Percentiles rank a stretch among this genome's conserved stretches.
Evolutionary conservation across 2,329 filamentous ascomycete genomes (phyloP).

Genomic region (Beauveria pseudobassiana): DNA sequence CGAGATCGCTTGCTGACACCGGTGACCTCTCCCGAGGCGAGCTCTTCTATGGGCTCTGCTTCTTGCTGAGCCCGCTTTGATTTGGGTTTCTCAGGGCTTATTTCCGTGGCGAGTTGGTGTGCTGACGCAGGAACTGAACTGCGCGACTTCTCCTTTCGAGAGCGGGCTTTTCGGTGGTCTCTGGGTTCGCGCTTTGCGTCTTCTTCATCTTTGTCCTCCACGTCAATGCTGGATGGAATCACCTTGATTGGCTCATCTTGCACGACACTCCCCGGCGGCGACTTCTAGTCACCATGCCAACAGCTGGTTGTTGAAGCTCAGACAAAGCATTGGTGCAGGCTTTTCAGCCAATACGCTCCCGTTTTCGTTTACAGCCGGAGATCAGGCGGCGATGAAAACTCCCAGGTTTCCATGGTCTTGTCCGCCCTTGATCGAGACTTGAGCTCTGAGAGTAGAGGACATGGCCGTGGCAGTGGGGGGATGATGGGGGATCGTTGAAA

Average conservation of each 20-base stretch:
- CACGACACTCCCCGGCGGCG: background rate
- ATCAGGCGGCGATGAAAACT: slow-evolving; percentile 51
- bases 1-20: background rate
- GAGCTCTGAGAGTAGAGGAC: slow-evolving; percentile 45
- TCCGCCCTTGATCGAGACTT: slow-evolving; percentile 36
- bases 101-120: background rate
- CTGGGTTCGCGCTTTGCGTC: background rate
- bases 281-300: slow-evolving; percentile 11
- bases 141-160: background rate
- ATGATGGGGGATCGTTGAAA: slow-evolving; percentile 49
- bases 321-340: background rate
- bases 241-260: background rate
- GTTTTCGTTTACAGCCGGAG: slow-evolving; percentile 28
- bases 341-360: background rate
- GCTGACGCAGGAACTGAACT: background rate
- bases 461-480: slow-evolving; percentile 47
- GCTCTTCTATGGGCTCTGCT: background rate
- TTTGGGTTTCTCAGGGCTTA: background rate
- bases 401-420: slow-evolving; percentile 35
- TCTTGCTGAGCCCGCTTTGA: background rate
- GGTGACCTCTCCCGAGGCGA: background rate
- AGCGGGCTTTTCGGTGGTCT: background rate
- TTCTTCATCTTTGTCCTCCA: background rate
- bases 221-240: slow-evolving; percentile 9
- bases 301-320: background rate